phyloP scores from a whole-genome alignment of 768 basidiomycete genomes.

The Thelephora aurantiotincta region DNA sequence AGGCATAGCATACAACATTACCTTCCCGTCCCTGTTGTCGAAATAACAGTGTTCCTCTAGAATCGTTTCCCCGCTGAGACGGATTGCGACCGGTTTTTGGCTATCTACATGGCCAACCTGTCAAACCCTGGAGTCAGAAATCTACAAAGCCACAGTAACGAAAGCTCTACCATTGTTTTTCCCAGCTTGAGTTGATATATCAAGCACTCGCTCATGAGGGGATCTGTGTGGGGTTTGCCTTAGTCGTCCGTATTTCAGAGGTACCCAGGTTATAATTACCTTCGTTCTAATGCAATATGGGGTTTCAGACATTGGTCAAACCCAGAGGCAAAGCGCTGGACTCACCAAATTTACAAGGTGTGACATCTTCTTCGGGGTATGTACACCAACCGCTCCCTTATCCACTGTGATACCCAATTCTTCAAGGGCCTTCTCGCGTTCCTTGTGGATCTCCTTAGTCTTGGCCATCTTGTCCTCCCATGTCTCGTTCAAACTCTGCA shows the following conservation, averaged over 20 bases:
- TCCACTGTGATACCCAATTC: conserved; percentile 97
- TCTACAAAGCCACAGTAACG: conserved; percentile 12
- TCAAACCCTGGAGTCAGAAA: conserved; percentile 1
- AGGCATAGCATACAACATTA: conserved; percentile 65
- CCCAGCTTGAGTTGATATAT: conserved; percentile 88
- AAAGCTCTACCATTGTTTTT: conserved; percentile 42
- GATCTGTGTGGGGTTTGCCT: conserved; percentile 35
- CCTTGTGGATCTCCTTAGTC: conserved; percentile 91
- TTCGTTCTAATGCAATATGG: conserved; percentile 40
- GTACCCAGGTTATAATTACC: conserved; percentile 21
- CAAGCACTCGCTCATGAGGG: conserved; percentile 91
- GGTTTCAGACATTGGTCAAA: neutral
- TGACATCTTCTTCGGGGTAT: conserved; percentile 97
- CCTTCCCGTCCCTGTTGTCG: conserved; percentile 75
- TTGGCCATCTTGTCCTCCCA: conserved; percentile 91
- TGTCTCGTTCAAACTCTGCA: conserved; percentile 87
- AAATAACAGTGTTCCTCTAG: conserved; percentile 87
- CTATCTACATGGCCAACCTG: conserved; percentile 85
- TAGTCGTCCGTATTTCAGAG: too few species aligned
- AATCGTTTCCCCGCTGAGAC: conserved; percentile 86
- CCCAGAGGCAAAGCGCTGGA: conserved; percentile 11
- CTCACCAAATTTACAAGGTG: conserved; percentile 87
- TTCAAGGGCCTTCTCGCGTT: conserved; percentile 94
- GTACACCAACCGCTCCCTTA: conserved; percentile 92
- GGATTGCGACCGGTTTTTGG: conserved; percentile 71